Conservation (phyloP, 2,329 filamentous ascomycete genomes). For the Hypoxylon sp. region DNA sequence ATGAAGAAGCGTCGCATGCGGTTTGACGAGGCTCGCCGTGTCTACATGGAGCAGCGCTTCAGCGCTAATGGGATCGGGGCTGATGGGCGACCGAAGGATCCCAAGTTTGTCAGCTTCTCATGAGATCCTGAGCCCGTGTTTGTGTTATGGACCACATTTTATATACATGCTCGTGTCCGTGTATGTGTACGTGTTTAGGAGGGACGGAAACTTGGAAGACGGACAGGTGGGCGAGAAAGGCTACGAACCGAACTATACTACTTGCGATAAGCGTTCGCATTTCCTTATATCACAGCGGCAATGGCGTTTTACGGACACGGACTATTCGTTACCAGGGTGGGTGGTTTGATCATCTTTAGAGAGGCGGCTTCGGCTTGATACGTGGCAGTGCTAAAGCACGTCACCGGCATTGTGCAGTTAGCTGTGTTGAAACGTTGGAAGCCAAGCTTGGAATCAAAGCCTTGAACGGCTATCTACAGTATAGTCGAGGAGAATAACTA, state of each 20-base stretch:
- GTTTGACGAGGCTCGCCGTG: slow-evolving; percentile 91
- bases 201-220: slow-evolving; percentile 4
- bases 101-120: slow-evolving; percentile 95
- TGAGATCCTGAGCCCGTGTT: slow-evolving; percentile 53
- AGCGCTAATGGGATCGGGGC: slow-evolving; percentile 87
- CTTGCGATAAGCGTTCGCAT: slow-evolving; percentile 30
- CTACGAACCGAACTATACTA: slow-evolving; percentile 21
- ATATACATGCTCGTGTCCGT: slow-evolving; percentile 1
- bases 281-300: slow-evolving; percentile 17
- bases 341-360: not conserved
- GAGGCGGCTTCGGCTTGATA: slow-evolving; percentile 6
- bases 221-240: slow-evolving; percentile 9
- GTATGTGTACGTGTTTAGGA: slow-evolving; percentile 17
- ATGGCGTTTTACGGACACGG: slow-evolving; percentile 37
- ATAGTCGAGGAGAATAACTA: slow-evolving; percentile 6
- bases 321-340: slow-evolving; percentile 8
- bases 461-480: slow-evolving; percentile 4
- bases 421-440: slow-evolving; percentile 10
- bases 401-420: not conserved
- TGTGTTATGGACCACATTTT: not conserved
- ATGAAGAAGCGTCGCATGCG: slow-evolving; percentile 87
- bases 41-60: slow-evolving; percentile 89
- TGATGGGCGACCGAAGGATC: slow-evolving; percentile 89
- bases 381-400: not conserved
- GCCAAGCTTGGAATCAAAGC: slow-evolving; percentile 2